Base-by-base conservation (phyloP, 176 grass and related monocot species). In the Triticum urartu region DNA sequence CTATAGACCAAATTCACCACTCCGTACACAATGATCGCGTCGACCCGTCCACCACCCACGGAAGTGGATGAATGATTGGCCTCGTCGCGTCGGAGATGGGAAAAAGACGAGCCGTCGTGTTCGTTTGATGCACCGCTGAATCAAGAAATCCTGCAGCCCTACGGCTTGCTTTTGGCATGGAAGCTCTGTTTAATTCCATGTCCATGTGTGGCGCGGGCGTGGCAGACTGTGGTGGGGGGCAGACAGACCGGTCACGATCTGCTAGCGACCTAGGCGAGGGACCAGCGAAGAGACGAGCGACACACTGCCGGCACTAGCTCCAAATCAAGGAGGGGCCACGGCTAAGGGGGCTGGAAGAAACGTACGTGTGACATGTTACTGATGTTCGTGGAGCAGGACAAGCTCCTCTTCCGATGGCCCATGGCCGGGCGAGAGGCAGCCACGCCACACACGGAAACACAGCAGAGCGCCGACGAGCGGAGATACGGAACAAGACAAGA, bases 261-360 rank as follows among this genome's bases (percentile, higher is more conserved):
- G 73, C 25, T 33, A 76, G 72, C 72, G 72, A 54, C 73, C 7
- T 54, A 76, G 47, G 45, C 43, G 72, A 75, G 43, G 72, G 72
- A 75, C 72, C 72, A 3, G 5, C 25, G 72, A 56, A 52, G 12
- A 39, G 45, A 45, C 39, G 42, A 45, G 13, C 47, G 50, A 54
- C 50, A 17, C 0, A 45, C 72, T 13, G 72, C 22, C 40, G 72
- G 72, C 72, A 52, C 73, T 54, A 76, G 45, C 73, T 76, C 73
- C 73, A 76, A 54, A 76, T 21, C 45, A 17, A 13, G 4, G 68
- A 42, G 68, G 68, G 68, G 68, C 68, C 68, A 24, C 47, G 25
- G 73, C 15, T 76, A 75, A 12, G 17, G 13, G 11, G 1, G 35
- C 71, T 26, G 7, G 71, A 26, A 47, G 42, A 75, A 5, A 48